A percentile compares a stretch with the other conserved stretches of the same genome.
Conservation (phyloP, 2,329 filamentous ascomycete genomes). For the Macrophomina tecta region DNA sequence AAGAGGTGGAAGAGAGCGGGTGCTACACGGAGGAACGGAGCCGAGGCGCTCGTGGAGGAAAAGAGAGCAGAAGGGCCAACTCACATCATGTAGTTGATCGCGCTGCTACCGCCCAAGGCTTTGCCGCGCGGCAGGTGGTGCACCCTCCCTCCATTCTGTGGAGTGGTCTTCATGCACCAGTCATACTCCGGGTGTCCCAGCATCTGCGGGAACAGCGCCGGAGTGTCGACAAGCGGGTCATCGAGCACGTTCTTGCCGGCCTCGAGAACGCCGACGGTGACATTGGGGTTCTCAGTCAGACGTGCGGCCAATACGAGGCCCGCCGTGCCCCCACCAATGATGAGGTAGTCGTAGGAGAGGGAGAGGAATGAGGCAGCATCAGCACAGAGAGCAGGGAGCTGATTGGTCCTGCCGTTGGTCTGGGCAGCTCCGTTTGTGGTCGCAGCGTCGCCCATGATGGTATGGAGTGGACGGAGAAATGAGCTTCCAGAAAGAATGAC, state of each 20-base stretch:
- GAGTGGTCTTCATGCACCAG: conserved; percentile 41
- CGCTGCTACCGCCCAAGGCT: conserved; percentile 46
- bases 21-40: too few species aligned
- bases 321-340: conserved; percentile 31
- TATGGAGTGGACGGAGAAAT: background rate
- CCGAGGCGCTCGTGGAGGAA: too few species aligned
- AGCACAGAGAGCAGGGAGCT: too few species aligned
- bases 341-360: conserved; percentile 13
- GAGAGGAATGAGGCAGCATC: too few species aligned
- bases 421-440: background rate
- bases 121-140: conserved; percentile 34
- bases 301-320: conserved; percentile 30
- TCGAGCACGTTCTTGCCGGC: conserved; percentile 34
- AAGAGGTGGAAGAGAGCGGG: background rate
- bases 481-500: too few species aligned
- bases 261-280: conserved; percentile 33
- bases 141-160: conserved; percentile 32
- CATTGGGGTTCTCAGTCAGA: conserved; percentile 37
- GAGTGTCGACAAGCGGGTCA: conserved; percentile 38
- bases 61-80: too few species aligned
- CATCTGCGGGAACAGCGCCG: conserved; percentile 15
- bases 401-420: background rate
- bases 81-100: conserved; percentile 39
- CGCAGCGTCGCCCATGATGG: background rate
- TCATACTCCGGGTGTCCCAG: conserved; percentile 41